Conservation (phyloP, 768 basidiomycete genomes). For the Suillus placidus region DNA sequence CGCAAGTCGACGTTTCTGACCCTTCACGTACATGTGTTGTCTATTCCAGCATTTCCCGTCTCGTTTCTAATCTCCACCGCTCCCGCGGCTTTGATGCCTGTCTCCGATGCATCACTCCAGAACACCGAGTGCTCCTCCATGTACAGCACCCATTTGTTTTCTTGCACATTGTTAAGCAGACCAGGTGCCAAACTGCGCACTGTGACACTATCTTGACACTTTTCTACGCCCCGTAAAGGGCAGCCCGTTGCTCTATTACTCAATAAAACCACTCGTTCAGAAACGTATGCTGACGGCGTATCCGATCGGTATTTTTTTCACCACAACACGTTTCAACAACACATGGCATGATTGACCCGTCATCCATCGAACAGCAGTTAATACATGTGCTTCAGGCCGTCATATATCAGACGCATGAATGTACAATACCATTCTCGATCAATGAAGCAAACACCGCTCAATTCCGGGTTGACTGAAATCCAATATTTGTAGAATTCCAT, state of each 20-base stretch:
- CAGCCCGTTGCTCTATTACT: conserved; percentile 6
- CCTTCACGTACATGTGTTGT: conserved; percentile 38
- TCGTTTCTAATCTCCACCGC: conserved; percentile 28
- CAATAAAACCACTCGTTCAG: background rate
- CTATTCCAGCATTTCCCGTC: conserved; percentile 31
- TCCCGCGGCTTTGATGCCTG: conserved; percentile 30
- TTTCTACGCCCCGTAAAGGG: conserved; percentile 16
- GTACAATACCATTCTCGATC: conserved; percentile 16
- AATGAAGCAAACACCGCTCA: conserved; percentile 14
- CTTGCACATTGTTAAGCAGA: conserved; percentile 17
- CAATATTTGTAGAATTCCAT: conserved; percentile 6
- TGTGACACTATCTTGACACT: conserved; percentile 31
- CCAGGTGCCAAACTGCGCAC: conserved; percentile 24
- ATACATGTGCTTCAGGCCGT: conserved; percentile 11
- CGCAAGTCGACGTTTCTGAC: conserved; percentile 34
- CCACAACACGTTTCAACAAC: conserved; percentile 25
- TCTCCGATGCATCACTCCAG: conserved; percentile 5
- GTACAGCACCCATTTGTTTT: conserved; percentile 17
- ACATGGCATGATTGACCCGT: conserved; percentile 23
- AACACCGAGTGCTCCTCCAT: conserved; percentile 10
- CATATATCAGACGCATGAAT: conserved; percentile 13
- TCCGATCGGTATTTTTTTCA: conserved; percentile 20
- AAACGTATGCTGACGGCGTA: conserved; percentile 1
- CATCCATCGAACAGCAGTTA: conserved; percentile 7
- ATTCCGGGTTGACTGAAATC: background rate